phyloP scores from a whole-genome alignment of 495 filamentous ascomycete genomes.

The Physcia stellaris region DNA sequence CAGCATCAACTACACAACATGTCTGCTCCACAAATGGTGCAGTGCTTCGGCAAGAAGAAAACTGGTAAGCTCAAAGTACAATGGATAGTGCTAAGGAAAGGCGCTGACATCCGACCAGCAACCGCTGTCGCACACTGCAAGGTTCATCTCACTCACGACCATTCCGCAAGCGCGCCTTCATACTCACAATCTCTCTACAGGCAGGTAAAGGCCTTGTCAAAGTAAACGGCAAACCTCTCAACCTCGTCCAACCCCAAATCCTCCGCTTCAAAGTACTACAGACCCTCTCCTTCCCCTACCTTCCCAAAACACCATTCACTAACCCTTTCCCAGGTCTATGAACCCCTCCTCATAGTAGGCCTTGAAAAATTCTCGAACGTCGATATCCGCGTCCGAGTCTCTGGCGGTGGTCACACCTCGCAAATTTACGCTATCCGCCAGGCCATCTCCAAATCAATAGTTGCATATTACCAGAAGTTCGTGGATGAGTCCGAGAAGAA shows the following conservation, averaged over 20 bases:
- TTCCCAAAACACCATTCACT: constrained; percentile 1
- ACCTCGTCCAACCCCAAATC: constrained; percentile 87
- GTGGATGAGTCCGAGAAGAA: constrained; percentile 99
- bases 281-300: constrained; percentile 5
- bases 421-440: constrained; percentile 98
- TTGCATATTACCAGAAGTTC: constrained; percentile 99
- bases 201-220: constrained; percentile 88
- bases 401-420: constrained; percentile 94
- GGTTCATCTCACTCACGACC: constrained; percentile 36
- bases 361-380: constrained; percentile 91
- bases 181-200: constrained; percentile 26
- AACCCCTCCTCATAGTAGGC: constrained; percentile 91
- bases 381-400: constrained; percentile 94
- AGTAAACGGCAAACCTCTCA: constrained; percentile 94
- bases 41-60: constrained; percentile 95
- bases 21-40: constrained; percentile 70
- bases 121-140: constrained; percentile 90
- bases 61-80: too few relatives aligned
- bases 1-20: constrained; percentile 38
- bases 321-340: constrained; percentile 55
- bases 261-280: constrained; percentile 79
- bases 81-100: too few relatives aligned
- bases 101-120: constrained; percentile 33
- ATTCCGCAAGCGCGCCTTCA: constrained; percentile 2
- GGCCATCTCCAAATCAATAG: constrained; percentile 94